Conservation (phyloP, 345 rosid species). For the Camelina neglecta region DNA sequence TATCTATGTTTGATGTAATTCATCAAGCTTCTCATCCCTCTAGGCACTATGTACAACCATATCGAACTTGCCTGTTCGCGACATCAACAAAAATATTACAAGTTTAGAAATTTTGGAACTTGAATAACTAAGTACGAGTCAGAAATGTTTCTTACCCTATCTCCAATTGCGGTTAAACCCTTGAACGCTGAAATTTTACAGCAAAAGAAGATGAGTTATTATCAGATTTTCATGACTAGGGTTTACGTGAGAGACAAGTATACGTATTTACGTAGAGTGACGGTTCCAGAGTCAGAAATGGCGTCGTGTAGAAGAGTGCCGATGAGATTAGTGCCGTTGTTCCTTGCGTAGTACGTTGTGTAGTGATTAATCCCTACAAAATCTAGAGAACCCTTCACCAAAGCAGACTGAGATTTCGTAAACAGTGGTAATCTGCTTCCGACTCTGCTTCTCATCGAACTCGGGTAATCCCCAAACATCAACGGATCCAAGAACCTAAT, state of each 20-base stretch:
- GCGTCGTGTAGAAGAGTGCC: slow-evolving; percentile 63
- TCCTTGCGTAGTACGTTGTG: slow-evolving; percentile 74
- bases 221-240: background rate
- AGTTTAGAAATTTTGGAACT: background rate
- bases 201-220: background rate
- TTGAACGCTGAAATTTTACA: slow-evolving; percentile 61
- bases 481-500: slow-evolving; percentile 87
- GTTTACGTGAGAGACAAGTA: slow-evolving; percentile 1
- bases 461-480: slow-evolving; percentile 88
- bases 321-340: slow-evolving; percentile 45
- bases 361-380: slow-evolving; percentile 96
- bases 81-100: slow-evolving; percentile 16
- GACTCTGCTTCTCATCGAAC: slow-evolving; percentile 78
- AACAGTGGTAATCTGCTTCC: slow-evolving; percentile 76
- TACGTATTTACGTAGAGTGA: slow-evolving; percentile 60
- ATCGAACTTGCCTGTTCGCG: slow-evolving; percentile 55
- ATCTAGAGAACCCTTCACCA: slow-evolving; percentile 83
- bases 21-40: slow-evolving; percentile 66
- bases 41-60: slow-evolving; percentile 68
- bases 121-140: background rate
- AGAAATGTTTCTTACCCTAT: slow-evolving; percentile 55
- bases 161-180: slow-evolving; percentile 61
- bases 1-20: slow-evolving; percentile 57
- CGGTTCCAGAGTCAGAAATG: slow-evolving; percentile 79
- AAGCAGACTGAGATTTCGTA: slow-evolving; percentile 57